Conservation (phyloP, 1,139 yeast genomes). For the Suhomyces kunorum region DNA sequence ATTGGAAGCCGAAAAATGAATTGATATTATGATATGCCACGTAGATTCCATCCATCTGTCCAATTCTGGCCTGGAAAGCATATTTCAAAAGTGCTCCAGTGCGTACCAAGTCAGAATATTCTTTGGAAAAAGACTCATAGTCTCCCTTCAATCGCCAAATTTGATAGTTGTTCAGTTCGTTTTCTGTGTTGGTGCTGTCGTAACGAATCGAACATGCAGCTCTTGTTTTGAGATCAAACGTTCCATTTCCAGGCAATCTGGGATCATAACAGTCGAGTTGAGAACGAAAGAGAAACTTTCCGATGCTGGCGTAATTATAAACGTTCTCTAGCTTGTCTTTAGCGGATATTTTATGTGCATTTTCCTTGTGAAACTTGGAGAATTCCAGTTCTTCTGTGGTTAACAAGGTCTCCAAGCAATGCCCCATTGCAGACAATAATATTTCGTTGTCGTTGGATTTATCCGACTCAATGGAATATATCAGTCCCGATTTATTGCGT, state of each 20-base stretch:
- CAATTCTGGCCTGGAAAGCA: slow-evolving; percentile 87
- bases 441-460: slow-evolving; percentile 68
- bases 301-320: slow-evolving; percentile 74
- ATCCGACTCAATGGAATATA: slow-evolving; percentile 72
- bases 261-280: slow-evolving; percentile 84
- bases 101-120: slow-evolving; percentile 70
- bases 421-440: slow-evolving; percentile 76
- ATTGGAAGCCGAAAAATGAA: slow-evolving; percentile 86
- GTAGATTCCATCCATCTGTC: slow-evolving; percentile 95
- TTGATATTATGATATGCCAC: slow-evolving; percentile 86
- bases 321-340: slow-evolving; percentile 19
- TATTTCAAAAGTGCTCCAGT: slow-evolving; percentile 79
- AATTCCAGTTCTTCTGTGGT: slow-evolving; percentile 59
- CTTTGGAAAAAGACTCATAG: slow-evolving; percentile 79
- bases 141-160: slow-evolving; percentile 61
- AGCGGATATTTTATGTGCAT: slow-evolving; percentile 5
- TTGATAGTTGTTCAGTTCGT: slow-evolving; percentile 62
- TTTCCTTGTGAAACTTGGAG: slow-evolving; percentile 30
- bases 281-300: slow-evolving; percentile 77
- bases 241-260: slow-evolving; percentile 84
- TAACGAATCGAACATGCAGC: slow-evolving; percentile 86
- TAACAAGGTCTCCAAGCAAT: slow-evolving; percentile 70
- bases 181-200: slow-evolving; percentile 65
- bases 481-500: slow-evolving; percentile 32
- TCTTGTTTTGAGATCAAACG: slow-evolving; percentile 88